These are phyloP conservation scores for Takashimella tepidaria DNA, from an alignment of 1,284 basidiomycete genomes.

Conservation along the genomic window DNA sequence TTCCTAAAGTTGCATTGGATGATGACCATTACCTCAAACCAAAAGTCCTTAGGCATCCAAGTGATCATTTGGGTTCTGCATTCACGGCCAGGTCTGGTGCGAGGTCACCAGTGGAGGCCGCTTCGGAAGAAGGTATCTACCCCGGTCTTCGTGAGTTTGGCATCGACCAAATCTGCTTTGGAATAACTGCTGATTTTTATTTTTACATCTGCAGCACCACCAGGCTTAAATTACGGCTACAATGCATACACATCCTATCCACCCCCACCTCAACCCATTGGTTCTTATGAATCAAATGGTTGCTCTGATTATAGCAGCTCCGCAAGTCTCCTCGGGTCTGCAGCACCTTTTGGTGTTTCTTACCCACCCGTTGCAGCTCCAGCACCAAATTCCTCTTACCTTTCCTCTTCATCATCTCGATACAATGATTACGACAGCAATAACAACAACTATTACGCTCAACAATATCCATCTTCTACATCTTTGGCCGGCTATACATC, in stretches of 20 bases:
- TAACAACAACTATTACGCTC: too few relatives aligned
- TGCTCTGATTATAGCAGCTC: conserved; percentile 13
- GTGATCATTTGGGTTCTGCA: too few relatives aligned
- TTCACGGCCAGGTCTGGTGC: background rate
- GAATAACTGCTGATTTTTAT: background rate
- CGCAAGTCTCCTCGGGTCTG: conserved; percentile 22
- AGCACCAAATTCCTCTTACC: background rate
- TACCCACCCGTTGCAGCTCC: conserved; percentile 28
- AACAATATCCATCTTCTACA: background rate
- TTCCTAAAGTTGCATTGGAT: conserved; percentile 83
- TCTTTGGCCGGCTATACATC: background rate
- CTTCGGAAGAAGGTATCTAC: background rate
- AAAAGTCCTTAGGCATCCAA: background rate
- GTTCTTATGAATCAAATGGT: background rate
- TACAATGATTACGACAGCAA: background rate
- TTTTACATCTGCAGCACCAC: background rate
- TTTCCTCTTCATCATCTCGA: background rate
- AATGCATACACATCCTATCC: background rate
- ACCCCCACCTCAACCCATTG: background rate
- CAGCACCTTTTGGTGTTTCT: conserved; percentile 32
- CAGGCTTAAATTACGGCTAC: background rate
- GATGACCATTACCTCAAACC: conserved; percentile 56
- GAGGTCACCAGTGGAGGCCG: background rate
- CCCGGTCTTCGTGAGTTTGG: background rate
- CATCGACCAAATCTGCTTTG: too few relatives aligned